Evolutionary conservation across 1,139 yeast genomes (phyloP), one percentile per base, ranked within the genome.

Genomic region (Magnusiomyces suaveolens): DNA sequence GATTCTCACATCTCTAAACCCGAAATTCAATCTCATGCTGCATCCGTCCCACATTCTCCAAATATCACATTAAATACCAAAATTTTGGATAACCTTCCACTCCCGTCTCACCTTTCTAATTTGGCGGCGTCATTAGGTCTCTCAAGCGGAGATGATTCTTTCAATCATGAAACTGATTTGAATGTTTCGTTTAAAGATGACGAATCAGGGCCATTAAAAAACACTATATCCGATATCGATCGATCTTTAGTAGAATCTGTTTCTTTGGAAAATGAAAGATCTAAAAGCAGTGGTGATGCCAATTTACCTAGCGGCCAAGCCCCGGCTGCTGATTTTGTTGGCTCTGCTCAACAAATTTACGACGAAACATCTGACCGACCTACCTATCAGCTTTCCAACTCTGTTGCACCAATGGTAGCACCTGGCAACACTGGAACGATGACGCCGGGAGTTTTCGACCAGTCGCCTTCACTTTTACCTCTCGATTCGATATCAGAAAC

Each of bases 11-110:
- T 36, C n/a, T 44, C 29, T 8, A 36, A 43, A 29, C 53, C 53
- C 10, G 21, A 23, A 20, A 14, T 33, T 20, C 44, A 50, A 20
- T 16, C 48, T 2, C 46, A 54, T 29, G 24, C 55, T 10, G 43
- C 41, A 29, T 53, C 55, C 24, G 55, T 50, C 25, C 55, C 55
- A 3, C 55, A 53, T 4, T 50, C 55, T 26, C 55, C 55, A 3
- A 47, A 51, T 4, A 18, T 39, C 14, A 33, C 41, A 29, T 14
- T 8, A 14, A 20, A 21, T 20, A 12, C 14, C 14, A 24, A 16
- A 10, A 23, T 43, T 21, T 24, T 43, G 16, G 23, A 24, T 23
- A 18, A 3, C 16, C 12, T 25, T 23, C 26, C 26, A 24, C 14
- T 24, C 20, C 24, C 46, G 14, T 23, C 23, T n/a, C 24, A 21